Percentiles rank a stretch among this genome's conserved stretches.
These are phyloP conservation scores for Sisymbrium altissimum DNA, from an alignment of 345 rosid species.

Conservation along the genomic window DNA sequence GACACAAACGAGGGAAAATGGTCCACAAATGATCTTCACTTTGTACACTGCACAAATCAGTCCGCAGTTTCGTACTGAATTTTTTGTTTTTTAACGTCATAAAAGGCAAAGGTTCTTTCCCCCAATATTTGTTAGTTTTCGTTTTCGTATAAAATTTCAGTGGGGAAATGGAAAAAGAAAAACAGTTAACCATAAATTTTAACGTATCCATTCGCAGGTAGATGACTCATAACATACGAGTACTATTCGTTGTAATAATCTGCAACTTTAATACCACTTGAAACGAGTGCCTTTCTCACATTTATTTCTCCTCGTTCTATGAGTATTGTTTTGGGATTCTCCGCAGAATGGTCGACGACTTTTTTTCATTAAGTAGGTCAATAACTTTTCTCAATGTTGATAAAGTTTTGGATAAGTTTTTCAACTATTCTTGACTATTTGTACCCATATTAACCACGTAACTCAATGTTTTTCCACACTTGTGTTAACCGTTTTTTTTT, in stretches of 20 bases:
- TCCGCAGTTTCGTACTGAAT: not conserved
- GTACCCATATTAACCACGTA: conserved; percentile 6
- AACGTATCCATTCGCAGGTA: conserved; percentile 17
- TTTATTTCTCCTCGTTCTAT: conserved; percentile 16
- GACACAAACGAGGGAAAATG: too few relatives aligned
- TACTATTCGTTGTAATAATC: conserved; percentile 17
- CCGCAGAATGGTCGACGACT: conserved; percentile 9
- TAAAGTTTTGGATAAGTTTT: conserved; percentile 29
- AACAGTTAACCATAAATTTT: conserved; percentile 1
- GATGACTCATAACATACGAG: conserved; percentile 18
- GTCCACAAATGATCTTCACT: too few relatives aligned
- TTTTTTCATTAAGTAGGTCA: conserved; percentile 8
- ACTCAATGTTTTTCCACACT: conserved; percentile 7
- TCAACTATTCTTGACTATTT: conserved; percentile 15
- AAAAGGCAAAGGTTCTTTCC: not conserved
- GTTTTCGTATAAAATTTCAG: not conserved
- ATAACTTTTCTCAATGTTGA: conserved; percentile 14
- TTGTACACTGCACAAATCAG: not conserved
- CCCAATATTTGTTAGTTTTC: not conserved
- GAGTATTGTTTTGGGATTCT: conserved; percentile 6
- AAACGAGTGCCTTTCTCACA: conserved; percentile 22
- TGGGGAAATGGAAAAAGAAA: not conserved
- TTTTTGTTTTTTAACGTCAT: not conserved
- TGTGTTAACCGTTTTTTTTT: too few relatives aligned
- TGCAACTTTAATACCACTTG: conserved; percentile 7